Conservation (phyloP, 2,329 filamentous ascomycete species). For the Xylariaceae sp. region DNA sequence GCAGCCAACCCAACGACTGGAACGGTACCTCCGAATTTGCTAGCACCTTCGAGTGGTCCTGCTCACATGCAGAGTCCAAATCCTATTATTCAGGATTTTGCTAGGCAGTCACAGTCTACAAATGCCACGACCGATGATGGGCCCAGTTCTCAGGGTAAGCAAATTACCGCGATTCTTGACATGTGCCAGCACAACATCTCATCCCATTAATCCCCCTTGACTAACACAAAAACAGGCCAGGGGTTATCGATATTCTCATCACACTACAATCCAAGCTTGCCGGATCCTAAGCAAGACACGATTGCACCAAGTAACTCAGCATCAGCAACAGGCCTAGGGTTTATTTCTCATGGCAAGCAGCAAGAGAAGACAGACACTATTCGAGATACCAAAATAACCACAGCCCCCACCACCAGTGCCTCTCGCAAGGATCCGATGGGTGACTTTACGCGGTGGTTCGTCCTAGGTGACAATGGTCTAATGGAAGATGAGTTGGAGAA, state of each 20-base stretch:
- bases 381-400: not conserved
- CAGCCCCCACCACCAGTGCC: not conserved
- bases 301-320: not conserved
- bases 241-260: not conserved
- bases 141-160: slow-evolving; percentile 10
- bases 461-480: slow-evolving; percentile 49
- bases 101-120: not conserved
- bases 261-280: not conserved
- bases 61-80: not conserved
- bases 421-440: slow-evolving; percentile 39
- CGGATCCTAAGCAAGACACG: not conserved
- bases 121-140: not conserved
- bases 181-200: not conserved
- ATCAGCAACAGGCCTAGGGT: not conserved
- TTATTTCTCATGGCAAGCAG: not conserved
- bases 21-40: not conserved
- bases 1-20: not conserved
- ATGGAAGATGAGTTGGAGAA: slow-evolving; percentile 45
- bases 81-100: not conserved
- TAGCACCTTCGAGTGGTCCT: slow-evolving; percentile 2
- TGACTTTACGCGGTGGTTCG: slow-evolving; percentile 51
- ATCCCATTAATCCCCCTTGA: not conserved
- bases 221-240: slow-evolving; percentile 5
- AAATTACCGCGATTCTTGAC: not conserved
- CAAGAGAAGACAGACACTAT: not conserved